These are phyloP conservation scores for Comarum palustre DNA, from an alignment of 306 rosid genomes.

Conservation along the genomic window DNA sequence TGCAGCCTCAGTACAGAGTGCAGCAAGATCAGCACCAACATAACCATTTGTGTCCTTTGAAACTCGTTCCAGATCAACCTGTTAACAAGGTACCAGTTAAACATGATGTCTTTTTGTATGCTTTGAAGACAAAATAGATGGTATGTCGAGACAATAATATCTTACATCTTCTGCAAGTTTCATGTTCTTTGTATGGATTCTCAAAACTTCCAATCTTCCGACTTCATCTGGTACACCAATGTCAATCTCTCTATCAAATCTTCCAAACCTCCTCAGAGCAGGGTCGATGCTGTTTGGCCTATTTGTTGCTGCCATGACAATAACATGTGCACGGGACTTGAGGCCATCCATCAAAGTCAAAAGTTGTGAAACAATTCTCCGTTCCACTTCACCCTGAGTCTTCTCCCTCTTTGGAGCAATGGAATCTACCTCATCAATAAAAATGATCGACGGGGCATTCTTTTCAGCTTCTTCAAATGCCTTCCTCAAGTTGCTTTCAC, in stretches of 20 bases:
- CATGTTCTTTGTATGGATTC: conserved; percentile 69
- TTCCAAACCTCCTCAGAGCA: conserved; percentile 66
- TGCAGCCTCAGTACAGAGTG: conserved; percentile 74
- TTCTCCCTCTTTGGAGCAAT: conserved; percentile 74
- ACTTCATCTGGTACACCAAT: conserved; percentile 70
- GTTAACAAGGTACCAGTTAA: conserved; percentile 3
- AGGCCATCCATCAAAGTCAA: conserved; percentile 78
- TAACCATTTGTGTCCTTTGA: conserved; percentile 65
- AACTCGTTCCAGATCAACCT: conserved; percentile 70
- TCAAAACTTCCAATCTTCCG: conserved; percentile 67
- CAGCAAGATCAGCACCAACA: conserved; percentile 67
- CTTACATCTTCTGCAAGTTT: conserved; percentile 64
- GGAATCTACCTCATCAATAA: conserved; percentile 63
- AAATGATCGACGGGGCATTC: conserved; percentile 72
- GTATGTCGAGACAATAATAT: not conserved
- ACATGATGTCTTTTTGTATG: not conserved
- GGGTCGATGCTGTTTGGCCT: conserved; percentile 64
- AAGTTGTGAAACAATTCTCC: conserved; percentile 67
- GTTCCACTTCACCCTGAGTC: conserved; percentile 73
- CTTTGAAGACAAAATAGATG: not conserved
- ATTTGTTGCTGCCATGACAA: conserved; percentile 66
- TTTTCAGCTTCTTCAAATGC: conserved; percentile 73
- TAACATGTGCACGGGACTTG: conserved; percentile 54
- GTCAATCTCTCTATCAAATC: conserved; percentile 69
- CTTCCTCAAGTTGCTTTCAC: conserved; percentile 68